Evolutionary conservation across 352 stramenopile genomes (phyloP).

Genomic region (Phytophthora nicotianae): DNA sequence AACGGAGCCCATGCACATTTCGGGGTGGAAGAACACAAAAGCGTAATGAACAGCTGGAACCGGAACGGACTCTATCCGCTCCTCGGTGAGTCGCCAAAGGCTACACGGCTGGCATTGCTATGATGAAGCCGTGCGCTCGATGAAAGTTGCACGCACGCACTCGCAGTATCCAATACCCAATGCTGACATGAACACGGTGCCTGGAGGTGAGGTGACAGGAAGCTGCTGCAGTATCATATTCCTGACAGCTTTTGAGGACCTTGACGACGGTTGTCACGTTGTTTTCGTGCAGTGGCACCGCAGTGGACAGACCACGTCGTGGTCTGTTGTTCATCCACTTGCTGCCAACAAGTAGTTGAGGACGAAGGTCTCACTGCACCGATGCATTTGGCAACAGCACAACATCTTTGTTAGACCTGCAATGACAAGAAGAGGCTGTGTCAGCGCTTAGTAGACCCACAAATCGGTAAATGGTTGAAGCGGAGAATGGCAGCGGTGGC

Average conservation of each 20-base stretch:
- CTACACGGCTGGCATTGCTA: background rate
- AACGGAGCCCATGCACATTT: slow-evolving; percentile 25
- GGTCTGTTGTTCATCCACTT: too few relatives aligned
- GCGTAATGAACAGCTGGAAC: slow-evolving; percentile 19
- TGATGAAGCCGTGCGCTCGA: background rate
- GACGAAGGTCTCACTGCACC: too few relatives aligned
- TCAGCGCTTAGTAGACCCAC: background rate
- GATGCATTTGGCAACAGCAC: slow-evolving; percentile 2
- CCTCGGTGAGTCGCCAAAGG: background rate
- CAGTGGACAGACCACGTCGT: too few relatives aligned
- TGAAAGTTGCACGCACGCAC: background rate
- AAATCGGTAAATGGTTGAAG: too few relatives aligned
- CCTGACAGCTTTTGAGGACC: background rate
- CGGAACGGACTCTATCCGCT: background rate
- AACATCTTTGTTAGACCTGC: slow-evolving; percentile 12
- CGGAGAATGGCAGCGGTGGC: too few relatives aligned
- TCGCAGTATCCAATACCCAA: background rate
- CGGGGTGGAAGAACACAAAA: slow-evolving; percentile 11
- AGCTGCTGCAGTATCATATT: background rate
- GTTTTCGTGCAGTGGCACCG: background rate
- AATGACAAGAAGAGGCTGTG: background rate
- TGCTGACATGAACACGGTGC: slow-evolving; percentile 6
- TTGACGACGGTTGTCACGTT: background rate
- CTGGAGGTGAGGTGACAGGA: background rate
- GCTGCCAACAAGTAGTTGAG: too few relatives aligned